Conservation (phyloP, 2,329 filamentous ascomycete genomes). For the Exophiala bonariae region DNA sequence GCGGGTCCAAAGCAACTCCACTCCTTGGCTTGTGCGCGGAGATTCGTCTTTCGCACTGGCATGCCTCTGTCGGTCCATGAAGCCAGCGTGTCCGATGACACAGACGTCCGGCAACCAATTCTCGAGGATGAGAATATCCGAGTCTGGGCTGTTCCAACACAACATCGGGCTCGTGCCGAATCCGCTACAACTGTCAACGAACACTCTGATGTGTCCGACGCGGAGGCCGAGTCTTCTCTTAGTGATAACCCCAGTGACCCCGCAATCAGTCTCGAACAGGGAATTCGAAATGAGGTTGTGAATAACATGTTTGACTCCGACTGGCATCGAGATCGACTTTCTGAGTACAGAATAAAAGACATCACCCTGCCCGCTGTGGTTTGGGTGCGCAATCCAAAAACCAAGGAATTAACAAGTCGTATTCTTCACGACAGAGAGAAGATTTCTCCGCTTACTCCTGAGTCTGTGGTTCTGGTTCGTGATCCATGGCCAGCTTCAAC, state of each 20-base stretch:
- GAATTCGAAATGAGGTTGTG: conserved; percentile 64
- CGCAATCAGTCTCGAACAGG: conserved; percentile 39
- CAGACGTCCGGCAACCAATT: conserved; percentile 54
- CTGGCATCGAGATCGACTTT: conserved; percentile 71
- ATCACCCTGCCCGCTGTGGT: conserved; percentile 69
- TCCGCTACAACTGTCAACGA: conserved; percentile 32
- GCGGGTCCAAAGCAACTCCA: conserved; percentile 80
- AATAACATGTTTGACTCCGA: conserved; percentile 75
- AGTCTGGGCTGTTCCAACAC: conserved; percentile 78
- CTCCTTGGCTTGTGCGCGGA: conserved; percentile 74
- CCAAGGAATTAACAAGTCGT: conserved; percentile 60
- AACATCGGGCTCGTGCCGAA: conserved; percentile 14
- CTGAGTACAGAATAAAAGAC: conserved; percentile 64
- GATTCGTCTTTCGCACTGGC: conserved; percentile 83
- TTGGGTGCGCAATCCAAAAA: conserved; percentile 63
- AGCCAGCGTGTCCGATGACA: conserved; percentile 44
- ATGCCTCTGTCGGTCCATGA: conserved; percentile 74
- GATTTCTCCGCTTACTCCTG: conserved; percentile 50
- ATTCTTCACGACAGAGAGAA: conserved; percentile 70
- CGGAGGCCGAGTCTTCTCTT: conserved; percentile 47
- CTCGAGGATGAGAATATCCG: conserved; percentile 75
- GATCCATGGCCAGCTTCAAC: conserved; percentile 75
- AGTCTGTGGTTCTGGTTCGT: conserved; percentile 71
- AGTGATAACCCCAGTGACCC: conserved; percentile 31
- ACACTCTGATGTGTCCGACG: conserved; percentile 45